Percentiles rank a stretch among this genome's conserved stretches.
Conservation (phyloP, 257 asterid species). For the Nicotiana benthamiana region DNA sequence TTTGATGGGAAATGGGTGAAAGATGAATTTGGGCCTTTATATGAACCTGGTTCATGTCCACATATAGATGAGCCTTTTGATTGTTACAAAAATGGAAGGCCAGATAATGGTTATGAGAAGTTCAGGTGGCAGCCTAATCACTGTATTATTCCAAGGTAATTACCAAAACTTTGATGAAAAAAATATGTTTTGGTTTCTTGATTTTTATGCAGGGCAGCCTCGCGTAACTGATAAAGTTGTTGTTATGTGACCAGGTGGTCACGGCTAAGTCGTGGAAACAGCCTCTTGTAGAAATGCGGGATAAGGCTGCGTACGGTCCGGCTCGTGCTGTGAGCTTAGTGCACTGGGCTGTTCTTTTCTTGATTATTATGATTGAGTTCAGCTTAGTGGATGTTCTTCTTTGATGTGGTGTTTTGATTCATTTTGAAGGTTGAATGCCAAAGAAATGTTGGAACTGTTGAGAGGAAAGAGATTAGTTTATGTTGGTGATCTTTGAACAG, state of each 20-base stretch:
- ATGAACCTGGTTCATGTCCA: conserved; percentile 77
- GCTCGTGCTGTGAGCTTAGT: too few species aligned
- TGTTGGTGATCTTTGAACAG: conserved; percentile 84
- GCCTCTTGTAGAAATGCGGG: too few species aligned
- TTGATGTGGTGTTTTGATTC: too few species aligned
- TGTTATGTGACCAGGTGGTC: too few species aligned
- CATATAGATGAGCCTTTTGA: conserved; percentile 60
- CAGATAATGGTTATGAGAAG: conserved; percentile 46
- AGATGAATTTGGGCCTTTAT: conserved; percentile 55
- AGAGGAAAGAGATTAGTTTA: conserved; percentile 66
- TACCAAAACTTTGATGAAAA: neutral
- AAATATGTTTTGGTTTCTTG: too few species aligned
- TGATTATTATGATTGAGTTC: too few species aligned
- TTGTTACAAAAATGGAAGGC: conserved; percentile 66
- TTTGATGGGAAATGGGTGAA: conserved; percentile 76
- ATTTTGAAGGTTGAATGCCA: conserved; percentile 46
- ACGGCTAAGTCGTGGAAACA: accelerated
- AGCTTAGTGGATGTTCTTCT: too few species aligned
- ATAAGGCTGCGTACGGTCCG: too few species aligned
- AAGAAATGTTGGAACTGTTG: conserved; percentile 73
- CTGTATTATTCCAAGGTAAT: conserved; percentile 71
- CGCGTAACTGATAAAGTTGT: too few species aligned
- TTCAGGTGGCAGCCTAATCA: conserved; percentile 81
- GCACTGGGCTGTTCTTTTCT: accelerated
- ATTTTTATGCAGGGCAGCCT: accelerated